A percentile compares a stretch with the other conserved stretches of the same genome.
Conservation (phyloP, 306 rosid genomes). For the Crataegus laevigata region DNA sequence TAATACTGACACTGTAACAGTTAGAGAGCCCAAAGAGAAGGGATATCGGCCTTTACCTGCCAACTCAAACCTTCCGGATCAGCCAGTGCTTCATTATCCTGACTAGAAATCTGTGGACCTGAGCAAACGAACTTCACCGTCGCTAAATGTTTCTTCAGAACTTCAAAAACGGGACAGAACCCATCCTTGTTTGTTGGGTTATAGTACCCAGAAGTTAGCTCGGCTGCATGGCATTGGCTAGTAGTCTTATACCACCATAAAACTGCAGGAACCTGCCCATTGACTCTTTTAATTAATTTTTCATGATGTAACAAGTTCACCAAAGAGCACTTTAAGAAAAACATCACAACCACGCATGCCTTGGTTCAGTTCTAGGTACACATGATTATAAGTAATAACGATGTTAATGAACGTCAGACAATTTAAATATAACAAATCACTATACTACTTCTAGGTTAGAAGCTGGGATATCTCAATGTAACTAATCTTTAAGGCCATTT, state of each 20-base stretch:
- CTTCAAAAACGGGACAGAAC: slow-evolving; percentile 75
- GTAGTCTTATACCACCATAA: slow-evolving; percentile 94
- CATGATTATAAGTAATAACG: background rate
- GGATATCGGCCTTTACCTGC: slow-evolving; percentile 55
- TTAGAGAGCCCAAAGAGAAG: background rate
- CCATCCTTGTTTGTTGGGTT: slow-evolving; percentile 95
- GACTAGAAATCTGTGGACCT: slow-evolving; percentile 55
- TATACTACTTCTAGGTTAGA: background rate
- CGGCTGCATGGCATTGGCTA: slow-evolving; percentile 96
- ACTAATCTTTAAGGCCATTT: background rate
- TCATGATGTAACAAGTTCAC: slow-evolving; percentile 5
- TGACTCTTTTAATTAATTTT: slow-evolving; percentile 15
- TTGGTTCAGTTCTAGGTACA: background rate
- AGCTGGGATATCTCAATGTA: background rate
- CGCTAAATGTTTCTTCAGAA: slow-evolving; percentile 65
- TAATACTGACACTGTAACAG: background rate
- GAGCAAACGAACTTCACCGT: slow-evolving; percentile 75
- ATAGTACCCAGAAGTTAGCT: slow-evolving; percentile 91
- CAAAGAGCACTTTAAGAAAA: background rate
- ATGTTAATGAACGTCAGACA: background rate
- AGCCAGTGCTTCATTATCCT: slow-evolving; percentile 62
- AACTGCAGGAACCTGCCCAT: slow-evolving; percentile 77
- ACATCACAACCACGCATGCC: background rate
- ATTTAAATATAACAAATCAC: background rate
- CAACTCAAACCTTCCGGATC: slow-evolving; percentile 90